These are phyloP conservation scores for Clitoria ternatea DNA, from an alignment of 306 rosid genomes.

Conservation along the genomic window DNA sequence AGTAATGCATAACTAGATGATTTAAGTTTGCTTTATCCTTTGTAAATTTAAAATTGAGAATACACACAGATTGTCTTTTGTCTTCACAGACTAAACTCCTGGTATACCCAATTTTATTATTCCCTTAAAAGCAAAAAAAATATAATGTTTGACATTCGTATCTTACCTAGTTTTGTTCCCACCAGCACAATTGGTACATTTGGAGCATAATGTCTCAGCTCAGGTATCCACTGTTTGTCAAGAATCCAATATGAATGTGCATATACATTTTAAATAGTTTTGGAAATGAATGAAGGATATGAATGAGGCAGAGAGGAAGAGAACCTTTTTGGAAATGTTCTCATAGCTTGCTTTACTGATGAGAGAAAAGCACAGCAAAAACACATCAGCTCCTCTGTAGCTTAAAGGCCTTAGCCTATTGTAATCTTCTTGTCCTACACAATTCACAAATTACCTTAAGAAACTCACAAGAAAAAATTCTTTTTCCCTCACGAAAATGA, in stretches of 20 bases:
- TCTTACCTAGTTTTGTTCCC: slow-evolving; percentile 75
- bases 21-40: neutral
- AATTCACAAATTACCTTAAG: slow-evolving; percentile 3
- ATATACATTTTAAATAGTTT: neutral
- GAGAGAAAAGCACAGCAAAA: slow-evolving; percentile 83
- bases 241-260: slow-evolving; percentile 10
- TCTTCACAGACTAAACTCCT: neutral
- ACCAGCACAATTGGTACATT: slow-evolving; percentile 69
- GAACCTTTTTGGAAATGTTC: slow-evolving; percentile 88
- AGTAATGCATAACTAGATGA: neutral
- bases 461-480: too few relatives aligned
- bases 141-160: too few relatives aligned
- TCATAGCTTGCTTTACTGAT: slow-evolving; percentile 91
- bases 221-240: slow-evolving; percentile 66
- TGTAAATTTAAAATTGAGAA: neutral
- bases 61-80: neutral
- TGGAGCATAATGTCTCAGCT: slow-evolving; percentile 74
- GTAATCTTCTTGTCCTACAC: slow-evolving; percentile 90
- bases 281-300: neutral
- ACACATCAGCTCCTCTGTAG: slow-evolving; percentile 97
- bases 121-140: neutral
- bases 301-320: neutral
- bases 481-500: neutral
- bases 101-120: neutral
- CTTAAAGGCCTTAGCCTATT: slow-evolving; percentile 95